Percentiles rank a stretch among this genome's conserved stretches.
These are phyloP conservation scores for Phialophora macrospora DNA, from an alignment of 2,329 filamentous ascomycete genomes.

Conservation along the genomic window DNA sequence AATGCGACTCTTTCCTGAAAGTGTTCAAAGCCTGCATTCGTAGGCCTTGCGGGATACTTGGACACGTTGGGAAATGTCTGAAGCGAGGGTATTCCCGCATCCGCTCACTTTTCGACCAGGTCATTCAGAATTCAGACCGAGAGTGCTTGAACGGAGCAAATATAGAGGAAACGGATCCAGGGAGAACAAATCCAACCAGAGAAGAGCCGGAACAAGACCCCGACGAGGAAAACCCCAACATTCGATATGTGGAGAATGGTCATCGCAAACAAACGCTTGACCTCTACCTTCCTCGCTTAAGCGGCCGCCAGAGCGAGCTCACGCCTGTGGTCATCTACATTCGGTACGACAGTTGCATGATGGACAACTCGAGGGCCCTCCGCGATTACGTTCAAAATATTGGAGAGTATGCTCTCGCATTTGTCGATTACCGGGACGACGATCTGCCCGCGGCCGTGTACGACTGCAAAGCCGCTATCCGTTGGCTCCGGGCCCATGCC, in stretches of 20 bases:
- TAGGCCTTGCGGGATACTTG: neutral
- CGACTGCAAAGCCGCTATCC: constrained; percentile 28
- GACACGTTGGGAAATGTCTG: neutral
- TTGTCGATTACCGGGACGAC: constrained; percentile 28
- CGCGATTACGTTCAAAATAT: neutral
- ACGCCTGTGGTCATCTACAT: constrained; percentile 30
- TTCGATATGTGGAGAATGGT: neutral
- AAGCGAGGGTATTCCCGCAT: neutral
- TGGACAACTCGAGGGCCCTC: constrained; percentile 13
- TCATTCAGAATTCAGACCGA: neutral
- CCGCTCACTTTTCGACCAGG: neutral
- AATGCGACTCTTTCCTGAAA: neutral
- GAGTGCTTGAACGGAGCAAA: neutral
- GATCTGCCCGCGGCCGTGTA: constrained; percentile 23
- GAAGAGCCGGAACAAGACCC: neutral
- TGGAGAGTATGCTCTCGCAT: constrained; percentile 11
- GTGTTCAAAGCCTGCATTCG: neutral
- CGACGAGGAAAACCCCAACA: neutral
- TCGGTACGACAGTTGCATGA: constrained; percentile 22
- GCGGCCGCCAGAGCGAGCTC: neutral
- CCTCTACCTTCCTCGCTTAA: constrained; percentile 22
- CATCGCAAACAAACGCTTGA: constrained; percentile 25
- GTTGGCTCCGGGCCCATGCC: constrained; percentile 23
- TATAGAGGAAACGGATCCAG: too few relatives aligned
- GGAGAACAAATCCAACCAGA: neutral